phyloP scores from a whole-genome alignment of 2,329 filamentous ascomycete species.

The Exophiala bonariae region DNA sequence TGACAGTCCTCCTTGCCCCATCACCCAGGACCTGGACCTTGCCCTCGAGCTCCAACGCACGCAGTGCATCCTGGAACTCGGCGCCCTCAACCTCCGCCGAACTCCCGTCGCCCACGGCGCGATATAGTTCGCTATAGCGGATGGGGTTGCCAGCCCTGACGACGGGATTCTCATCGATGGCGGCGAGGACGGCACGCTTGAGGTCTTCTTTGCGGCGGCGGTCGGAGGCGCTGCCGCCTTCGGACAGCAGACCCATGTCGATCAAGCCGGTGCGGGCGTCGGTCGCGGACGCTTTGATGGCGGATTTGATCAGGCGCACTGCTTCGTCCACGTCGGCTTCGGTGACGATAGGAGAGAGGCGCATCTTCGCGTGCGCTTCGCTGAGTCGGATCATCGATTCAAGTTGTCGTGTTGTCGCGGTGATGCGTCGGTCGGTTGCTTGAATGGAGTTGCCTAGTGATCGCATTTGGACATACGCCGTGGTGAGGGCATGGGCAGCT shows the following conservation, averaged over 20 bases:
- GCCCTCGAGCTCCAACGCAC: slow-evolving; percentile 80
- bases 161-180: slow-evolving; percentile 67
- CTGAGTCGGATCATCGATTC: slow-evolving; percentile 98
- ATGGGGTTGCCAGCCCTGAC: slow-evolving; percentile 58
- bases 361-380: slow-evolving; percentile 98
- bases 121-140: slow-evolving; percentile 75
- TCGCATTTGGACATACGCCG: slow-evolving; percentile 91
- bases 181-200: slow-evolving; percentile 71
- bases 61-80: slow-evolving; percentile 82
- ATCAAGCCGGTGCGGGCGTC: slow-evolving; percentile 88
- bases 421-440: slow-evolving; percentile 90
- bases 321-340: slow-evolving; percentile 84
- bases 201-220: slow-evolving; percentile 79
- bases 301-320: slow-evolving; percentile 86
- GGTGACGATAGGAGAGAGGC: slow-evolving; percentile 73
- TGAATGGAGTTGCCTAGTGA: slow-evolving; percentile 86
- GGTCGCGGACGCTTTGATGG: slow-evolving; percentile 95
- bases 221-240: slow-evolving; percentile 89
- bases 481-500: slow-evolving; percentile 79
- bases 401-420: slow-evolving; percentile 91
- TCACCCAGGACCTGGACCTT: slow-evolving; percentile 78
- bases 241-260: slow-evolving; percentile 92
- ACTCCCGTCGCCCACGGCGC: slow-evolving; percentile 69
- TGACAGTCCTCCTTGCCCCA: slow-evolving; percentile 76
- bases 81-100: slow-evolving; percentile 68